A percentile compares a stretch with the other conserved stretches of the same genome.
These are phyloP conservation scores for Saccharomycopsis sp. DNA, from an alignment of 805 yeast genomes.

Conservation along the genomic window DNA sequence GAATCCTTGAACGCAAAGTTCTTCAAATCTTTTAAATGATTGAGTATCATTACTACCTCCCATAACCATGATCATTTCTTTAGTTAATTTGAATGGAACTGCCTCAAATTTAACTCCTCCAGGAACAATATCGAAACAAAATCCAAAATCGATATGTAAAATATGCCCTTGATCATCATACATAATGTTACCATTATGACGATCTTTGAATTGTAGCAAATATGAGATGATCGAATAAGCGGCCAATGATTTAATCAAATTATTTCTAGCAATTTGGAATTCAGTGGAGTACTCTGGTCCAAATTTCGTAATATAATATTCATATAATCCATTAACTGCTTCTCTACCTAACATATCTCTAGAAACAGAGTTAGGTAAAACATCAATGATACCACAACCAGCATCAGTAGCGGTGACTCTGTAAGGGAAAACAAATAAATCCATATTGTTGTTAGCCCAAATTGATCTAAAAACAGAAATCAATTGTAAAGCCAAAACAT, in stretches of 20 bases:
- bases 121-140: conserved; percentile 97
- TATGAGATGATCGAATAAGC: conserved; percentile 91
- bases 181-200: conserved; percentile 97
- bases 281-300: conserved; percentile 90
- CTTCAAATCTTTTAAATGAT: conserved; percentile 90
- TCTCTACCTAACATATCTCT: conserved; percentile 99
- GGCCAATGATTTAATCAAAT: conserved; percentile 87
- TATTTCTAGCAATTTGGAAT: conserved; percentile 85
- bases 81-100: conserved; percentile 95
- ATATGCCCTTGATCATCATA: conserved; percentile 93
- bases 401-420: conserved; percentile 98
- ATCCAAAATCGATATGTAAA: conserved; percentile 95
- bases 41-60: conserved; percentile 85
- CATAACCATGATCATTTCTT: conserved; percentile 92
- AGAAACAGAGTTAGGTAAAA: conserved; percentile 86
- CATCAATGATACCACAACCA: conserved; percentile 98
- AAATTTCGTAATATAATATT: conserved; percentile 82
- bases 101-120: conserved; percentile 98
- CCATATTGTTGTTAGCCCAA: conserved; percentile 82
- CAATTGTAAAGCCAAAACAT: conserved; percentile 84
- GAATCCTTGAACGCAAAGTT: conserved; percentile 86
- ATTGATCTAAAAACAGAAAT: conserved; percentile 86
- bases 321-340: conserved; percentile 94
- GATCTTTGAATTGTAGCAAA: conserved; percentile 85
- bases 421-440: conserved; percentile 84